Conservation (phyloP, 129 eudicot species). For the Gnaphalium uliginosum region DNA sequence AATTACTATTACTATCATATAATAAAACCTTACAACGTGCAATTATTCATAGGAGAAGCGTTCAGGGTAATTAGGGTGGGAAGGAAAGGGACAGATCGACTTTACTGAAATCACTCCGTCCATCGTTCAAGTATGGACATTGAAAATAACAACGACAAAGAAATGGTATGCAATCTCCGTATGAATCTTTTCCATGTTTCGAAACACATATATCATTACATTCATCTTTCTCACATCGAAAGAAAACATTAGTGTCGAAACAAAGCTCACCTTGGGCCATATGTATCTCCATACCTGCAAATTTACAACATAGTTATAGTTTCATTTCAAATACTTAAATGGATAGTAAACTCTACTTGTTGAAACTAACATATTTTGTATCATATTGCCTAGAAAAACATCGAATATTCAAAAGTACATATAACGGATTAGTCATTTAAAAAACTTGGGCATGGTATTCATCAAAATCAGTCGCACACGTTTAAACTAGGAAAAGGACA, state of each 20-base stretch:
- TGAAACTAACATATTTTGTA: neutral
- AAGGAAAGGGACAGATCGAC: neutral
- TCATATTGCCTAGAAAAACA: neutral
- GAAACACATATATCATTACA: neutral
- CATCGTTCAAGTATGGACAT: neutral
- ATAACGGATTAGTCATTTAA: no score
- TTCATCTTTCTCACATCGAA: neutral
- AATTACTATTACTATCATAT: no score
- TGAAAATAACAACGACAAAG: neutral
- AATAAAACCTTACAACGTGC: neutral
- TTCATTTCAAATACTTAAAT: neutral
- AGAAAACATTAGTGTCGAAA: neutral
- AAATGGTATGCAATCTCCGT: conserved; percentile 1
- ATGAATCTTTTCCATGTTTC: neutral
- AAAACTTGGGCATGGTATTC: no score
- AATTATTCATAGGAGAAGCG: neutral
- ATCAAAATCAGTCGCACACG: neutral
- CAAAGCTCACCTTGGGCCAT: conserved; percentile 1
- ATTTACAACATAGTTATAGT: neutral
- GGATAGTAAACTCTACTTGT: neutral
- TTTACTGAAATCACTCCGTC: neutral
- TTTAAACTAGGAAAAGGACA: neutral
- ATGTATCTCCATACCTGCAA: neutral
- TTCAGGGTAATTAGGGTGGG: neutral
- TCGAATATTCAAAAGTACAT: no score